Percentiles rank a stretch among this genome's conserved stretches.
Evolutionary conservation across 257 asterid genomes (phyloP).

Genomic region (Gentiana dahurica): DNA sequence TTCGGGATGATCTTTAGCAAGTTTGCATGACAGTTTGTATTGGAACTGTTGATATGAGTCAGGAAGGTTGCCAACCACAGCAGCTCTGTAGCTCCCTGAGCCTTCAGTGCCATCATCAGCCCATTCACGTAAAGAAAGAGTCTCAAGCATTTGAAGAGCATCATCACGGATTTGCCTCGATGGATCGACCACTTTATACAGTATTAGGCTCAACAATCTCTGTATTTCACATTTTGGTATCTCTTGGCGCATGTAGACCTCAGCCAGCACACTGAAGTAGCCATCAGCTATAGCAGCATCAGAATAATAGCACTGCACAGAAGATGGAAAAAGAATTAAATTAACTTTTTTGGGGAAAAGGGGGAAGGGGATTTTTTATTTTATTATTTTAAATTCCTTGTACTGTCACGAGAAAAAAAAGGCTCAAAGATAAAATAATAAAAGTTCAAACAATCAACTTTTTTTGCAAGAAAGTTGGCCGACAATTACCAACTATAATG

Average conservation of each 20-base stretch:
- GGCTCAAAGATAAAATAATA: background rate
- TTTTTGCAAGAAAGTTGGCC: background rate
- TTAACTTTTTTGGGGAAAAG: background rate
- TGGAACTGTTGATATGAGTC: conserved; percentile 99
- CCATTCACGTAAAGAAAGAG: conserved; percentile 97
- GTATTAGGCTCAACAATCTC: conserved; percentile 89
- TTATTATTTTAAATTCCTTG: too few relatives aligned
- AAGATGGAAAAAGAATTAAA: conserved; percentile 6
- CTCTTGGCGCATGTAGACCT: conserved; percentile 99
- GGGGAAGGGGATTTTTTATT: too few relatives aligned
- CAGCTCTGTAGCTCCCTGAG: conserved; percentile 89
- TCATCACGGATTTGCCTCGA: conserved; percentile 98
- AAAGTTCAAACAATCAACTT: background rate
- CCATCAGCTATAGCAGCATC: conserved; percentile 99
- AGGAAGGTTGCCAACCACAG: conserved; percentile 98
- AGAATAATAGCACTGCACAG: conserved; percentile 81
- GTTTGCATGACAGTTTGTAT: conserved; percentile 97
- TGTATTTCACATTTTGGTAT: conserved; percentile 98
- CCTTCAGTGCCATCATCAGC: conserved; percentile 94
- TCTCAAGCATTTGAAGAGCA: conserved; percentile 99
- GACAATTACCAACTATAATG: background rate
- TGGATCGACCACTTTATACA: conserved; percentile 98
- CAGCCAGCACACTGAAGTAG: conserved; percentile 97
- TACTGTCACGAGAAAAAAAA: conserved; percentile 4
- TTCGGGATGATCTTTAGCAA: conserved; percentile 98